A percentile compares a stretch with the other conserved stretches of the same genome.
Evolutionary conservation across 331 rosid genomes (phyloP).

Genomic region (Pyrus hybrid): DNA sequence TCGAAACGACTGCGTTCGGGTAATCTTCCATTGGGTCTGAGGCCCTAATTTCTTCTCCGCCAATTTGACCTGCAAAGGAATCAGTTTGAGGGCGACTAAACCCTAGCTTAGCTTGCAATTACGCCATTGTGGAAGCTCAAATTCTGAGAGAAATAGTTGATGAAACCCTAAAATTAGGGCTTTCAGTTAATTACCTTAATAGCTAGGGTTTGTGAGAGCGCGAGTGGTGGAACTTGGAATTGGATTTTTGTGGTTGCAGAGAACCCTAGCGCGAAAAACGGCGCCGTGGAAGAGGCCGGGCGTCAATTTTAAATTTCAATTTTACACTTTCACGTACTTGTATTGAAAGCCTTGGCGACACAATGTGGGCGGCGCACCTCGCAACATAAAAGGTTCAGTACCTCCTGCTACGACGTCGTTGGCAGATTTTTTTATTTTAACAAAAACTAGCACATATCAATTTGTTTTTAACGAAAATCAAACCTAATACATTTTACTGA

Average conservation of each 20-base stretch:
- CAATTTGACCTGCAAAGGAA: not conserved
- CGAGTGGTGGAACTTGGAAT: not conserved
- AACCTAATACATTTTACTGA: too few species aligned
- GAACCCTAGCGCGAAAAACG: conserved; percentile 17
- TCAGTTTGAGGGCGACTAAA: not conserved
- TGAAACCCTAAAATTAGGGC: not conserved
- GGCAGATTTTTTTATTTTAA: not conserved
- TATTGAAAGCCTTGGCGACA: not conserved
- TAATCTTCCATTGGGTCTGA: conserved; percentile 22
- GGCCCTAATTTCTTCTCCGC: not conserved
- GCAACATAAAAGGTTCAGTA: too few species aligned
- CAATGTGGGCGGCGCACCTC: too few species aligned
- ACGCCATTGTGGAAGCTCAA: not conserved
- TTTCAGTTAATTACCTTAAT: not conserved
- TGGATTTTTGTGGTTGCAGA: not conserved
- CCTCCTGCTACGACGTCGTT: not conserved
- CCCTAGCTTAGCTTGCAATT: not conserved
- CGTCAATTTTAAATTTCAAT: not conserved
- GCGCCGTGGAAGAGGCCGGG: not conserved
- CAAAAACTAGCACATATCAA: too few species aligned
- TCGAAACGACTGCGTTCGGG: conserved; percentile 18
- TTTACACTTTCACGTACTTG: not conserved
- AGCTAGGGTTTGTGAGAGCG: not conserved
- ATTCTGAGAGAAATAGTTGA: not conserved
- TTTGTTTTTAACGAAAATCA: too few species aligned